Evolutionary conservation across 2,329 filamentous ascomycete genomes (phyloP), one percentile per base, ranked within the genome.

Genomic region (Lecanicillium sp.): DNA sequence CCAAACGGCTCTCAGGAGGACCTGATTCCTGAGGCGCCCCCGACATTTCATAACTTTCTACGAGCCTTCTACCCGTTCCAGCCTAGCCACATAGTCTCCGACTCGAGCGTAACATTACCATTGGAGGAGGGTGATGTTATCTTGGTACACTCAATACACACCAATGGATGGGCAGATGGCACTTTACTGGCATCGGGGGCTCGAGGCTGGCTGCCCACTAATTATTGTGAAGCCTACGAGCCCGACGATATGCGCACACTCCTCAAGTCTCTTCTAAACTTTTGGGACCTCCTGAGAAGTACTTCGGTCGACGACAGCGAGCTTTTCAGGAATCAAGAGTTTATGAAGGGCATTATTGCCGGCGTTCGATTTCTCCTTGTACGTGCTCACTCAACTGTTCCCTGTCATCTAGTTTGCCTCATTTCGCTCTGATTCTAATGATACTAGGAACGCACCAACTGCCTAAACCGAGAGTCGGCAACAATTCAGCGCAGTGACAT

Each of bases 111-210:
- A 40, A 97, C 90, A 10, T 70, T 96, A 10, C 84, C 88, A 17
- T 73, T 98, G 41, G 85, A 86, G 49, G 83, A 92, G 56, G 92
- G 92, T 43, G 92, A 98, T 54, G 78, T 98, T 35, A 83, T 98
- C 39, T 66, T 98, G 42, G 84, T 98, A 17, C 92, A 98, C 61
- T 96, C 92, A 4, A 86, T 97, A 49, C 92, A 98, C 61, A 92
- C 87, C 44, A 98, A 97, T 65, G 92, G 92, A 50, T 98, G 92
- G 92, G 92, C 92, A 22, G 92, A 98, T 59, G 92, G 92, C 37
- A 98, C 92, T 1, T 69, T 96, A 29, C 66, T 98, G 44, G 75
- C 83, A 17, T 87, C 88, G 3, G 90, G 90, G 18, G 84, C 84
- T 36, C 77, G 92, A 49, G 92, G 92, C 46, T 98, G 92, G 92